Base-by-base conservation (phyloP, 345 rosid species). In the Salix arbutifolia region DNA sequence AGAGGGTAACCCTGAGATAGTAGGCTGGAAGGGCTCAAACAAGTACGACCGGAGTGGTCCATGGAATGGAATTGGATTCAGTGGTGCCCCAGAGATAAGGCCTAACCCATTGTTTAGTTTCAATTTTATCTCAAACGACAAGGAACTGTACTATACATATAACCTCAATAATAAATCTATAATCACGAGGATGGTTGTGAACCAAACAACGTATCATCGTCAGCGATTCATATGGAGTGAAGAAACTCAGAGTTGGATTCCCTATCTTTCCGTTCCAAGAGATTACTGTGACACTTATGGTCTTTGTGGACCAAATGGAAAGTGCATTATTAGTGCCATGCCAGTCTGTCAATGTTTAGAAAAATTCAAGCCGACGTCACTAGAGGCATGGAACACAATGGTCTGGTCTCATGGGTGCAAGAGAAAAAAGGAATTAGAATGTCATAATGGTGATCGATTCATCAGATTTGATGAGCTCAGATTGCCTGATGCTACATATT, bases 1-100 rank as follows among this genome's bases (percentile, higher is more conserved):
- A 8, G 66, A 52, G 67, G 35, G 52, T 50, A 62, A 64, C 56
- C 76, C 76, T 48, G 76, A 77, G 38, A 4, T 2, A 9, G 48
- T 44, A 6, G 25, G 12, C 30, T 61, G 76, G 76, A 64, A 48
- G 19, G 80, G 75, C 25, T 62, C 80, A 2, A 26, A 52, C 0
- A 77, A 38, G 25, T n/a, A 1, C 25, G 50, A 23, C 70, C 65
- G 70, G 17, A 23, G 50, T 8, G 80, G 72, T 1, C 80, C 80
- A 23, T 77, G 80, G 80, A 71, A 71, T 65, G 80, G 80, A 14
- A 14, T 65, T 52, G 46, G 64, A n/a, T 71, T 44, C 26, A 77
- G 75, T 31, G 70, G 75, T 8, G 56, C 65, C 0, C 71, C 70
- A 4, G 50, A 38, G 31, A 25, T 77, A 25, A 77, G 28, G 80